Evolutionary conservation across 1,284 basidiomycete species (phyloP).

Genomic region (Irpex sp.): DNA sequence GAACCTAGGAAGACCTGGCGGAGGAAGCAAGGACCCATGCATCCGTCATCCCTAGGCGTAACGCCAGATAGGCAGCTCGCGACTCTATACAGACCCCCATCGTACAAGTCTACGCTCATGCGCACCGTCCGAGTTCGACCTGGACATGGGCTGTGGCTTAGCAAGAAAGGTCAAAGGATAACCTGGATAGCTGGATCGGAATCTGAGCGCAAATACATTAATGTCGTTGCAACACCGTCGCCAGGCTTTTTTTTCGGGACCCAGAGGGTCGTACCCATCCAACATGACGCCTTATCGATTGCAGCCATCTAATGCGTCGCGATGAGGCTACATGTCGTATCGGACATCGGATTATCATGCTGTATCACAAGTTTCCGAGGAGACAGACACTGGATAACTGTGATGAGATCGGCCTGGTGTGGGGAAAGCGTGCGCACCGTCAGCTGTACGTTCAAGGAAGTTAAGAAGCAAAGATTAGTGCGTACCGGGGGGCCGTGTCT

Average conservation of each 20-base stretch:
- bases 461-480: not conserved
- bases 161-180: not conserved
- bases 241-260: not conserved
- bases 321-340: not conserved
- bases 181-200: not conserved
- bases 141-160: not conserved
- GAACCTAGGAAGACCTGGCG: not conserved
- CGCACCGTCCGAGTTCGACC: not conserved
- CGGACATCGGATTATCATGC: not conserved
- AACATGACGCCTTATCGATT: not conserved
- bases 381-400: not conserved
- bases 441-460: not conserved
- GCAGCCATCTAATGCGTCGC: not conserved
- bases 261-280: not conserved
- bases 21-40: not conserved
- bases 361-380: not conserved
- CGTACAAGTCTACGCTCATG: not conserved
- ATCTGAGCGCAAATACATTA: not conserved
- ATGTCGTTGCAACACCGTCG: too few species aligned
- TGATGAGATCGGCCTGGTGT: not conserved
- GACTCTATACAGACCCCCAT: not conserved
- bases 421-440: not conserved
- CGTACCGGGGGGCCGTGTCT: not conserved
- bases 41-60: not conserved
- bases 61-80: not conserved